Evolutionary conservation across 768 basidiomycete genomes (phyloP), one percentile per base, ranked within the genome.

Genomic region (Amanita phalloides): DNA sequence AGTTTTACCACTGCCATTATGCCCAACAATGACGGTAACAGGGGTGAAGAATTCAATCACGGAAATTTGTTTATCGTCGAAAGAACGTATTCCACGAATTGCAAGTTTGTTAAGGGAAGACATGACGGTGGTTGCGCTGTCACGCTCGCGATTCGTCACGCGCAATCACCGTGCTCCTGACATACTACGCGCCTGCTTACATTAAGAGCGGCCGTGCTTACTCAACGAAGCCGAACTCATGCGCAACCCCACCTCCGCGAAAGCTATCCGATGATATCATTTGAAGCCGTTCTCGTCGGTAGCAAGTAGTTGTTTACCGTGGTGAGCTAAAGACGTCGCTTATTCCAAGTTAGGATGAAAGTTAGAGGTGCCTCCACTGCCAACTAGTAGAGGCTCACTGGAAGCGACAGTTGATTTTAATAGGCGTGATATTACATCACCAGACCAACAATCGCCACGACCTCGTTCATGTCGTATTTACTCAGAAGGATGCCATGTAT

Each of bases 1-100:
- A 2, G 96, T 99, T 71, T 99, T 99, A 41, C 96, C 96, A 59
- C 90, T 93, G 14, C 96, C 96, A 67, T 99, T 99, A 71, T 93
- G 90, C 2, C 96, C 96, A 2, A 98, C 93, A 54, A 99, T 98
- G 66, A 99, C 94, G 0, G 96, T 99, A 51, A 99, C 87, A 6
- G 96, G 96, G 17, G 84, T 83, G 70, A 92, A 97, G 71, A 99
- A 99, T 67, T 98, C 90, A 64, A 99, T 95, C 58, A 98, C 78
- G 1, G 90, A 77, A 56, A 93, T 80, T 57, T 86, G 79, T 61
- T 97, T 95, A 78, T 95, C 91, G 72, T 97, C 95, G 62, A 98
- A 98, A 0, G 90, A 91, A 3, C 94, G 86, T 57, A 96, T 97
- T 17, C 89, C 89, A 33, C 93, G 79, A 54, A 97, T 93, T 11